Base-by-base conservation (phyloP, 2,329 filamentous ascomycete genomes). In the Fusarium nelsonii region DNA sequence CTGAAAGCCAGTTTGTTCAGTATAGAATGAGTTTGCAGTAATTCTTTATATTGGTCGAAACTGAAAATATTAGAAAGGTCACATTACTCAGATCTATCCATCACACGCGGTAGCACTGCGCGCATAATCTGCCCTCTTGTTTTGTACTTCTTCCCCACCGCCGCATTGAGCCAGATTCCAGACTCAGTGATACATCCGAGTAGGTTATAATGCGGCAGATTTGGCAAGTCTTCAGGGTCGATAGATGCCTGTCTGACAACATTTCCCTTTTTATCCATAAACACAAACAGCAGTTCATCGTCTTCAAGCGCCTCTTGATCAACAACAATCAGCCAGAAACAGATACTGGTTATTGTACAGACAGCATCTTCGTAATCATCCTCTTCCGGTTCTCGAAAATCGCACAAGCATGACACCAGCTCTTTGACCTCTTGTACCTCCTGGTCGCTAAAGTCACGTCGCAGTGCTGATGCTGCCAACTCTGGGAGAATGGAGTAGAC, bases 1-100 rank as follows among this genome's bases (percentile, higher is more conserved):
- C 49, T 2, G 66, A 70, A 11, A 68, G 20, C 2, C 50, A 63
- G 0, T 70, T 70, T 37, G 63, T 70, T 7, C 67, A 70, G 30
- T 70, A 70, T 30, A 34, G 67, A 23, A 59, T 70, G 49, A 26
- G 33, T 2, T 8, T 70, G 20, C 34, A 44, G 26, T 55, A 26
- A 15, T 15, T n/a, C 12, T 18, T 15, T 4, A 2, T 9, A 9
- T 12, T 4, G 2, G 7, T 3, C 6, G 14, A 8, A 9, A 14
- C 8, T 15, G 14, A 20, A 12, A 6, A 4, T 2, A 37, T 11
- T 8, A 4, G 7, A 16, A 9, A n/a, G 0, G 6, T 16, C 5
- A 2, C 0, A 8, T n/a, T 7, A 14, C 14, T 11, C 12, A 16
- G 10, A n/a, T 15, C n/a, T 3, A 0, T 9, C 15, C 33, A 26